These are phyloP conservation scores for Annona squamosa DNA, from an alignment of 164 flowering plant species.

Conservation along the genomic window DNA sequence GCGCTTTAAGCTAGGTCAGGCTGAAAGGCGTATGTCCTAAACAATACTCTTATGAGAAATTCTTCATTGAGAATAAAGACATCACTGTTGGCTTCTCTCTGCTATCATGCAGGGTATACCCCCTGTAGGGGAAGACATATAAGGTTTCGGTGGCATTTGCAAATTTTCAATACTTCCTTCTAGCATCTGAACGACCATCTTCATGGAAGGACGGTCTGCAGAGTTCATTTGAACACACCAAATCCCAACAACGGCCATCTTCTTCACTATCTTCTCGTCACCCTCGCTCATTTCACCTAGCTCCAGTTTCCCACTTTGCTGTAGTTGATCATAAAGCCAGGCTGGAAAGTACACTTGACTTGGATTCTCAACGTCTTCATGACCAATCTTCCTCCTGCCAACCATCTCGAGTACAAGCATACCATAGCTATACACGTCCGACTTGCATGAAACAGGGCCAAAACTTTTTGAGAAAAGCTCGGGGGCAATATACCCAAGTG, in stretches of 20 bases:
- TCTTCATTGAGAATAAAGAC: not conserved
- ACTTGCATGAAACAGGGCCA: slow-evolving; percentile 6
- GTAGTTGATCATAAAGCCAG: slow-evolving; percentile 1
- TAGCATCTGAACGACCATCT: slow-evolving; percentile 10
- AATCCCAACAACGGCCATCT: slow-evolving; percentile 4
- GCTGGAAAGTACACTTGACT: slow-evolving; percentile 4
- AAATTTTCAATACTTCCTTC: slow-evolving; percentile 3
- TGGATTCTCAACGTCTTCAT: not conserved
- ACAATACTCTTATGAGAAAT: not conserved
- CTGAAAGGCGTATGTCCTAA: too few species aligned
- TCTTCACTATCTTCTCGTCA: not conserved
- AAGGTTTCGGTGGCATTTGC: slow-evolving; percentile 10
- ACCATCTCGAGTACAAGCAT: slow-evolving; percentile 2
- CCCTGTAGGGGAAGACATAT: not conserved
- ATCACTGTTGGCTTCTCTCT: not conserved
- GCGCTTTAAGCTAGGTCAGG: too few species aligned
- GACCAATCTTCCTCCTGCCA: not conserved
- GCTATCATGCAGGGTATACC: not conserved
- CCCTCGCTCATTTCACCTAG: not conserved
- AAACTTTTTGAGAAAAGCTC: slow-evolving; percentile 1
- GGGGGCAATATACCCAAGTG: slow-evolving; percentile 10
- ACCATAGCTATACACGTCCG: slow-evolving; percentile 9
- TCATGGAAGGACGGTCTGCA: slow-evolving; percentile 9
- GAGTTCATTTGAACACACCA: slow-evolving; percentile 11
- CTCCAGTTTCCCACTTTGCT: not conserved